phyloP scores from a whole-genome alignment of 1,139 yeast species.

The Protomyces inundatus region DNA sequence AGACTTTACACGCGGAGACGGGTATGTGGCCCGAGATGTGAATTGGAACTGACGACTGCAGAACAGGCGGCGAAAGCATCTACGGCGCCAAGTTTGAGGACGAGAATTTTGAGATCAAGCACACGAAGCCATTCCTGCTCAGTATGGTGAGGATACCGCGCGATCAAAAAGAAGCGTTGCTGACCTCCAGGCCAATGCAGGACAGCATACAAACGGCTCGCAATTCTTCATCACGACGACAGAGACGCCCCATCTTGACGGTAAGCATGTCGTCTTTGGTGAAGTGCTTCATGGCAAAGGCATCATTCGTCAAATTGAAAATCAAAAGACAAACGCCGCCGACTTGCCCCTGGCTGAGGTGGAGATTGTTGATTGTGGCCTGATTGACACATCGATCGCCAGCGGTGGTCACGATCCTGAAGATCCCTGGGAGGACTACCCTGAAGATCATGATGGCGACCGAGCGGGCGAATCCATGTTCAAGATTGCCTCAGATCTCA shows the following conservation, averaged over 20 bases:
- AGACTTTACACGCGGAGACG: constrained; percentile 82
- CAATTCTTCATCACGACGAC: constrained; percentile 85
- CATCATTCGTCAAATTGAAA: constrained; percentile 70
- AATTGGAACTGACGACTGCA: constrained; percentile 87
- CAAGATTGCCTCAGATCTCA: constrained; percentile 60
- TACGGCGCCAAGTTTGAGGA: constrained; percentile 97
- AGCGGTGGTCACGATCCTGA: constrained; percentile 52
- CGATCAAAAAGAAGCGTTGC: too few relatives aligned
- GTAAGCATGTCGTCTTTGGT: constrained; percentile 96
- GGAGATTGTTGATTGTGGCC: constrained; percentile 71
- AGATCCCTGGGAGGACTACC: constrained; percentile 69
- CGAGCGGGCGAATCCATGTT: constrained; percentile 59
- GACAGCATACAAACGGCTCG: constrained; percentile 92
- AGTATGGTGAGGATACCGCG: constrained; percentile 49
- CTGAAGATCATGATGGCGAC: constrained; percentile 59
- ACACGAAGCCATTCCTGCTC: constrained; percentile 67
- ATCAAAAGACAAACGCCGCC: constrained; percentile 23
- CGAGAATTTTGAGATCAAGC: constrained; percentile 76
- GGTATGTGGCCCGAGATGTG: constrained; percentile 53
- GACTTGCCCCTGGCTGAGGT: constrained; percentile 67
- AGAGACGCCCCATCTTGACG: constrained; percentile 64
- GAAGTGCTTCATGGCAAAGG: constrained; percentile 78
- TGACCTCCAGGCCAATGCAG: constrained; percentile 58
- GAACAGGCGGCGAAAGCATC: constrained; percentile 92
- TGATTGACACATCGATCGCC: constrained; percentile 50